Evolutionary conservation across 768 basidiomycete species (phyloP).

Genomic region (Podaxis sp.): DNA sequence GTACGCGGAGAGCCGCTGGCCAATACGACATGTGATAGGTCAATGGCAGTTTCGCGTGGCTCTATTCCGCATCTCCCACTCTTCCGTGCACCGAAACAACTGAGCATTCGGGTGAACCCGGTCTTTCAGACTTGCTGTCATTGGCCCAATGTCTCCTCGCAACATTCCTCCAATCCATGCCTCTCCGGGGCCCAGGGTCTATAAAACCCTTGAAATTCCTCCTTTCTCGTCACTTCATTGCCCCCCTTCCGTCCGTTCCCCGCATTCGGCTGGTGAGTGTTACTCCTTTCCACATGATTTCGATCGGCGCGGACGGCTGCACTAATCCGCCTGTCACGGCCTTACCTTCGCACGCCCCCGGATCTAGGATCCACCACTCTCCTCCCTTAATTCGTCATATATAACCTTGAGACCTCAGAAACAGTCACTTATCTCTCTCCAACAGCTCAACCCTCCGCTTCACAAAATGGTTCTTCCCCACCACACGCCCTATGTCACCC

Average conservation of each 20-base stretch:
- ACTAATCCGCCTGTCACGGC: neutral
- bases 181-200: neutral
- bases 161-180: neutral
- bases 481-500: conserved; percentile 83
- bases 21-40: conserved; percentile 15
- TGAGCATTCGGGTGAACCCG: conserved; percentile 20
- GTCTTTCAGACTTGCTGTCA: neutral
- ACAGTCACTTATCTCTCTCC: conserved; percentile 16
- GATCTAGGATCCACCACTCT: conserved; percentile 22
- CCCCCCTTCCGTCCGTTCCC: neutral
- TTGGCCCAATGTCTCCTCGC: neutral
- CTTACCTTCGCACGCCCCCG: conserved; percentile 18
- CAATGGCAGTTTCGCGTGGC: neutral
- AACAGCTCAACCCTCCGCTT: conserved; percentile 14
- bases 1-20: conserved; percentile 7
- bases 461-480: conserved; percentile 64
- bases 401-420: conserved; percentile 13
- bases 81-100: conserved; percentile 8
- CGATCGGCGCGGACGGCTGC: neutral
- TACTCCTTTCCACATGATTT: conserved; percentile 4
- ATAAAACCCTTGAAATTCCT: neutral
- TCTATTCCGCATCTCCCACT: neutral
- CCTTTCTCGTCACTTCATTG: neutral
- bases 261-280: neutral
- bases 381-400: conserved; percentile 15